These are phyloP conservation scores for Mucor circinelloides DNA, from an alignment of 371 early-diverging fungal species.

Conservation along the genomic window DNA sequence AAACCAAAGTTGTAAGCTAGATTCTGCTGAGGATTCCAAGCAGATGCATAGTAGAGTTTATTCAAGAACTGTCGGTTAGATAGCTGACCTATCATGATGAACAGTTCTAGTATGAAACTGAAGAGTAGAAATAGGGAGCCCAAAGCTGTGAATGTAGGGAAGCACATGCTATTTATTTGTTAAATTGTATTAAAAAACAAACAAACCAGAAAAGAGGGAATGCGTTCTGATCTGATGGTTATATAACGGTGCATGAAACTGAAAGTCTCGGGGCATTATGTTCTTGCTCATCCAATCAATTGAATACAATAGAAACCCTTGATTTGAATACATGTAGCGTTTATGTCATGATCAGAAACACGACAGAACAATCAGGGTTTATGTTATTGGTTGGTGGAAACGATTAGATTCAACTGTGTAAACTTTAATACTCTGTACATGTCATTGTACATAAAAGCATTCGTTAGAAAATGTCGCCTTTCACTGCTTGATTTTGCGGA, in stretches of 20 bases:
- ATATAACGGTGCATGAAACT: neutral
- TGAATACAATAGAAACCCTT: neutral
- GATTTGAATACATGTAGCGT: neutral
- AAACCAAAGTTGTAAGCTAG: neutral
- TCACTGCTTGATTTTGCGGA: no score
- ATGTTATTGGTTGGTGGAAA: neutral
- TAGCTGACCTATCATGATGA: neutral
- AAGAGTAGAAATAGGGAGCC: slow-evolving; percentile 1
- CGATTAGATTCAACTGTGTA: neutral
- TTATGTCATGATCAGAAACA: slow-evolving; percentile 6
- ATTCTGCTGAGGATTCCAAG: neutral
- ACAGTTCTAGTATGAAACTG: neutral
- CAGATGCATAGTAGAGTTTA: neutral
- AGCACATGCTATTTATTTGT: neutral
- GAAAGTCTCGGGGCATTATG: slow-evolving; percentile 5
- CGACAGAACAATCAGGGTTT: neutral
- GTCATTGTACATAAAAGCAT: neutral
- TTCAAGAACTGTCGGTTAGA: neutral
- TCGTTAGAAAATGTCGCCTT: no score
- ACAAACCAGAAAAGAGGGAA: neutral
- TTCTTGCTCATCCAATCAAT: neutral
- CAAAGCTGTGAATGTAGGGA: neutral
- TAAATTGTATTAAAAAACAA: neutral
- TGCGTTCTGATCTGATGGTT: neutral
- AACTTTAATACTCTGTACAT: neutral